A percentile compares a stretch with the other conserved stretches of the same genome.
phyloP scores from a whole-genome alignment of 345 rosid genomes.

The Euphorbia pulcherrima region DNA sequence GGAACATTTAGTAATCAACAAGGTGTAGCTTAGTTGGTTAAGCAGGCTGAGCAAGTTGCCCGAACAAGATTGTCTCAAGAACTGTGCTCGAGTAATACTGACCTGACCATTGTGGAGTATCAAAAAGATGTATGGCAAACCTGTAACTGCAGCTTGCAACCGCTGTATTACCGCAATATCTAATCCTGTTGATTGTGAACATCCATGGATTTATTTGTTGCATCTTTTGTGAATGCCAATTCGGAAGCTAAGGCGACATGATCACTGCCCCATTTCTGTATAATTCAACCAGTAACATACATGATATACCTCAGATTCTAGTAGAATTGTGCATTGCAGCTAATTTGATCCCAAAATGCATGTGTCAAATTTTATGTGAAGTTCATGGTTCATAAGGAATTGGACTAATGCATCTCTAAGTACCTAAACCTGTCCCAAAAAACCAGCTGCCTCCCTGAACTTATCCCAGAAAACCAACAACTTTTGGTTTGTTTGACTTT shows the following conservation, averaged over 20 bases:
- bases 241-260: slow-evolving; percentile 88
- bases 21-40: not conserved
- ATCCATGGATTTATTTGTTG: slow-evolving; percentile 14
- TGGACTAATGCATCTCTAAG: too few species aligned
- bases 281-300: slow-evolving; percentile 5
- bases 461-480: too few species aligned
- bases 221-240: slow-evolving; percentile 45
- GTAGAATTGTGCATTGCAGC: not conserved
- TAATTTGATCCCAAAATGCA: not conserved
- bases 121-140: not conserved
- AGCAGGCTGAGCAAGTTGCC: not conserved
- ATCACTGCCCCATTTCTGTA: slow-evolving; percentile 98
- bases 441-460: too few species aligned
- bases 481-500: too few species aligned
- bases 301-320: not conserved
- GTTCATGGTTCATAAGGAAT: not conserved
- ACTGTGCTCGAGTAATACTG: not conserved
- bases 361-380: not conserved
- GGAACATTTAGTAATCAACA: not conserved
- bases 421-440: too few species aligned
- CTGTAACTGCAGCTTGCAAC: slow-evolving; percentile 3
- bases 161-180: not conserved
- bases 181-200: not conserved
- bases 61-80: slow-evolving; percentile 4
- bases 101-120: slow-evolving; percentile 1